Evolutionary conservation across 768 basidiomycete genomes (phyloP).

Genomic region (Tylopilus sp.): DNA sequence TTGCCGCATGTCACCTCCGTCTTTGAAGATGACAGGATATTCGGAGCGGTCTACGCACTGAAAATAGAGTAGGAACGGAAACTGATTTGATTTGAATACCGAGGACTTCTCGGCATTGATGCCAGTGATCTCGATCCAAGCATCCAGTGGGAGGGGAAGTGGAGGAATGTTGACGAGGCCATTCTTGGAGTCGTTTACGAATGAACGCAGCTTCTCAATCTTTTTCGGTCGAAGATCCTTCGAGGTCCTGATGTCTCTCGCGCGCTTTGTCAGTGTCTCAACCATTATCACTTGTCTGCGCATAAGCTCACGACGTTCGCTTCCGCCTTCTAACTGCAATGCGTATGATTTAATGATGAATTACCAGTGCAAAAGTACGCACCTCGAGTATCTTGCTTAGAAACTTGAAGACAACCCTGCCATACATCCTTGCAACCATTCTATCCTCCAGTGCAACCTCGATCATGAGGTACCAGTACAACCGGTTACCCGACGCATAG

Average conservation of each 20-base stretch:
- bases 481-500: conserved; percentile 78
- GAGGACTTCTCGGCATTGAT: conserved; percentile 90
- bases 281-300: conserved; percentile 89
- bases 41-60: conserved; percentile 80
- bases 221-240: conserved; percentile 96
- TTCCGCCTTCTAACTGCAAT: conserved; percentile 66
- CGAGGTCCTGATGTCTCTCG: conserved; percentile 81
- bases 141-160: conserved; percentile 88
- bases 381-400: conserved; percentile 88
- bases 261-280: conserved; percentile 79
- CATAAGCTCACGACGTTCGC: conserved; percentile 82
- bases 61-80: conserved; percentile 88
- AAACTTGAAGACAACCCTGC: conserved; percentile 84
- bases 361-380: conserved; percentile 9
- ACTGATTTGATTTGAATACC: conserved; percentile 97
- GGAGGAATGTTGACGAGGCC: conserved; percentile 74
- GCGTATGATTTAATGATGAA: background rate
- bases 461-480: conserved; percentile 98
- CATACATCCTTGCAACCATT: conserved; percentile 89
- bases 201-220: conserved; percentile 89
- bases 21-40: conserved; percentile 97
- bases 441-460: conserved; percentile 88
- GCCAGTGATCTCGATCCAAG: conserved; percentile 78
- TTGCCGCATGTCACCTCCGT: conserved; percentile 97
- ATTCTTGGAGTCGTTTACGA: conserved; percentile 83